Percentiles rank a stretch among this genome's conserved stretches.
These are phyloP conservation scores for Trichosporon coremiiforme DNA, from an alignment of 1,284 basidiomycete genomes.

Conservation along the genomic window DNA sequence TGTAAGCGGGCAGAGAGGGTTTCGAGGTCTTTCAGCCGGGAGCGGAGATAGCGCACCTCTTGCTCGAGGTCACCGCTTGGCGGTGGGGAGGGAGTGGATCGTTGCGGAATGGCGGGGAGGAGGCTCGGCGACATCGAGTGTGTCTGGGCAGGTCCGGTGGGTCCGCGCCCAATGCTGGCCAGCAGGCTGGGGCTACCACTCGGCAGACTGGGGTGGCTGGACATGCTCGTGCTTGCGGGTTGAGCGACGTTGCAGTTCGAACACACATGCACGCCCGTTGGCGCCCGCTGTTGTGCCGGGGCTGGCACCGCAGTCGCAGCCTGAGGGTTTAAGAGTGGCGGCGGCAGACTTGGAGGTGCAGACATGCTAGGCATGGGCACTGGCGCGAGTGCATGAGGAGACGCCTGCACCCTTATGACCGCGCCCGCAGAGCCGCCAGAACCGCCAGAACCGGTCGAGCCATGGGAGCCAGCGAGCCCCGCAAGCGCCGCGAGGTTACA, in stretches of 20 bases:
- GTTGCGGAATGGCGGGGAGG: neutral
- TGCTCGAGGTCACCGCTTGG: neutral
- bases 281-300: too few species aligned
- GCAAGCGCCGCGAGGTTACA: neutral
- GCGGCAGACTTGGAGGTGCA: neutral
- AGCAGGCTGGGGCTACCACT: neutral
- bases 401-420: too few species aligned
- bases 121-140: neutral
- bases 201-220: neutral
- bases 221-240: neutral
- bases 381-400: neutral
- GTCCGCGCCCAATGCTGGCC: too few species aligned
- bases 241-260: conserved; percentile 7
- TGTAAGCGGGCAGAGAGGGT: neutral
- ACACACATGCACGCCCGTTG: neutral
- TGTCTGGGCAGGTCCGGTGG: neutral
- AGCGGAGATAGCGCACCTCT: neutral
- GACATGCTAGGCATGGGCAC: neutral
- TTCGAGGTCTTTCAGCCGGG: neutral
- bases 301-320: too few species aligned
- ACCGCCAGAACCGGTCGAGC: neutral
- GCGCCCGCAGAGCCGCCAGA: too few species aligned
- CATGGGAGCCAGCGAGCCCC: neutral
- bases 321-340: neutral
- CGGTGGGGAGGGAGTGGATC: neutral